Evolutionary conservation across 106 monocot genomes (phyloP), one percentile per base, ranked within the genome.

Genomic region (Xerophyta viscosa): DNA sequence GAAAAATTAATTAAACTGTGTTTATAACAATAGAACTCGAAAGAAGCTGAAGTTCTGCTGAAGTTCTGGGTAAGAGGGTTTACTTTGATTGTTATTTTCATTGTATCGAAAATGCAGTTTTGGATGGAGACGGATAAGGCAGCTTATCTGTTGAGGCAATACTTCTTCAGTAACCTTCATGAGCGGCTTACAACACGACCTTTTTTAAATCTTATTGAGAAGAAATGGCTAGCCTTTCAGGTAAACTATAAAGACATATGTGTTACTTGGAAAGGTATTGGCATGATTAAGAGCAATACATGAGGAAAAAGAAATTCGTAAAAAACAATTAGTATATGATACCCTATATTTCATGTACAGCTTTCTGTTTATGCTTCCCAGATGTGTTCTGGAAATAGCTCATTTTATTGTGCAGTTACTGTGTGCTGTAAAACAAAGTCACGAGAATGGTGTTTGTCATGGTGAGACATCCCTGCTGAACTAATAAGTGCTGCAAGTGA

Each of bases 71-170:
- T 36, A 36, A 6, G 11, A 10, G 33, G 19, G 45, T 52, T 14
- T 42, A 13, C 3, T 49, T 52, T 52, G 31, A 41, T 71, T 21
- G 33, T n/a, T 31, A 36, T 37, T 29, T 43, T 23, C 70, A 26
- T n/a, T n/a, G n/a, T n/a, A n/a, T n/a, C n/a, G n/a, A n/a, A n/a
- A n/a, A n/a, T n/a, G n/a, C 70, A 98, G 96, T 81, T 98, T 76
- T 98, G 96, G 96, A 49, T 98, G 26, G 89, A 98, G 62, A 98
- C 96, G 19, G 96, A 98, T 74, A 98, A 98, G 71, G 96, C 96
- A 12, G 96, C 96, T 1, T 98, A 98, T 48, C 81, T 98, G n/a
- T 63, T 98, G 70, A 81, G 96, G 57, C 89, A 98, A 48, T 82
- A 89, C 52, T 86, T 98, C 71, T 82, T 77, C 58, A 88, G 79